Evolutionary conservation across 192 early-diverging fungal species (phyloP), one percentile per base, ranked within the genome.

Genomic region (Gaertneriomyces semiglobifer): DNA sequence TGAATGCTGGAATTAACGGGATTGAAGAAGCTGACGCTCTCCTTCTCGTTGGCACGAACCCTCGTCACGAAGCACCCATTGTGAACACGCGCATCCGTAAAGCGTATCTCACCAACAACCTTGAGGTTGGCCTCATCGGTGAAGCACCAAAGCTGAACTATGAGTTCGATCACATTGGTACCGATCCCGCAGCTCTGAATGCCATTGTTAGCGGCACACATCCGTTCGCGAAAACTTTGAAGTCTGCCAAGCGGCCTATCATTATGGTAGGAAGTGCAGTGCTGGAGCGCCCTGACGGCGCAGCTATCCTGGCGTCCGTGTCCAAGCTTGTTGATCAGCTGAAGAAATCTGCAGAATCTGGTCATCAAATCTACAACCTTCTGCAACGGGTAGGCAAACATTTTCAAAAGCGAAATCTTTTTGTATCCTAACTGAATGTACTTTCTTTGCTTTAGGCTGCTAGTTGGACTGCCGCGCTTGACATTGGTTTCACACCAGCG

Each of bases 41-140:
- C 7, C 82, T 98, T 40, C 76, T 98, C 45, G 75, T 98, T 19
- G 96, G 94, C 38, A 91, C 95, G 38, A 97, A 98, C 81, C 96
- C 96, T 41, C 90, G 93, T 33, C 94, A 92, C 67, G 96, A 98
- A 79, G 96, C 92, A 3, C 79, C 96, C 33, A 91, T 97, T 74
- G 78, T 98, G 60, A 97, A 98, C 81, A 92, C 95, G 16, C 89
- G 96, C 55, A 88, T 98, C 68, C 89, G 95, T 70, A 97, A 96
- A 80, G 87, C 92, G 19, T 98, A 89, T 69, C 80, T 98, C 53
- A 85, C 89, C 78, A 88, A 87, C 63, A 81, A 86, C 11, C 78
- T 90, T 38, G 84, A 92, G 62, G 74, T 95, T 74, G 96, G 83
- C 50, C 68, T 97, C 46, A 75, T 98, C 62, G 96, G 96, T 54